A percentile compares a stretch with the other conserved stretches of the same genome.
Conservation (phyloP, 768 basidiomycete genomes). For the Collybia nuda region DNA sequence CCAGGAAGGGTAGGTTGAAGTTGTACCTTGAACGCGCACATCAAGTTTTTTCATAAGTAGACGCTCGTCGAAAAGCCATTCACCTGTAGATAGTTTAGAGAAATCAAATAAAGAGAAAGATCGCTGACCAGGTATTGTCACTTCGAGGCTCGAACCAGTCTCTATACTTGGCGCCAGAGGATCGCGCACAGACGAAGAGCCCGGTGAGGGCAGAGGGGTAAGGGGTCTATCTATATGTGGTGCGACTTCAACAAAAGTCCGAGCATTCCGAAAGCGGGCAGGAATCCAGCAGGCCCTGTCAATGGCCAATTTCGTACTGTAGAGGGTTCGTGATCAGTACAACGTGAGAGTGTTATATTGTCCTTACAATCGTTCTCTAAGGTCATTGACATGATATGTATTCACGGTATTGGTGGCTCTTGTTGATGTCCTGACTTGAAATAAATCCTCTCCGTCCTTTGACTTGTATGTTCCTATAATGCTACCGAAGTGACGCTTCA, state of each 20-base stretch:
- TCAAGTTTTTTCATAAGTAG: neutral
- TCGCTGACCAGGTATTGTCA: neutral
- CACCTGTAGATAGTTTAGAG: neutral
- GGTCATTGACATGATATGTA: neutral
- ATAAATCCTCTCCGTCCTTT: neutral
- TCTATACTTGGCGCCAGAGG: too few relatives aligned
- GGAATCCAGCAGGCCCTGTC: neutral
- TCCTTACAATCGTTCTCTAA: constrained; percentile 1
- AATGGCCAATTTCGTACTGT: neutral
- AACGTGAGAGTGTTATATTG: neutral
- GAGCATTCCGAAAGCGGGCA: neutral
- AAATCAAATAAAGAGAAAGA: too few relatives aligned
- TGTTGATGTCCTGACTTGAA: neutral
- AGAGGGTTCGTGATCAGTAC: neutral
- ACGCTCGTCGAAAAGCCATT: neutral
- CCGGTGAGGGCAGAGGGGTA: too few relatives aligned
- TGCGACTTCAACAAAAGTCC: too few relatives aligned
- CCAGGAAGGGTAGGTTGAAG: neutral
- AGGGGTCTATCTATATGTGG: too few relatives aligned
- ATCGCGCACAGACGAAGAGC: too few relatives aligned
- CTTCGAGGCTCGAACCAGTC: too few relatives aligned
- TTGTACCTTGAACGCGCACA: neutral
- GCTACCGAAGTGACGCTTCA: neutral
- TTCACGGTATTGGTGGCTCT: neutral
- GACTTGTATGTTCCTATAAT: neutral